Base-by-base conservation (phyloP, 2,329 filamentous ascomycete species). In the Phialocephala sp. region DNA sequence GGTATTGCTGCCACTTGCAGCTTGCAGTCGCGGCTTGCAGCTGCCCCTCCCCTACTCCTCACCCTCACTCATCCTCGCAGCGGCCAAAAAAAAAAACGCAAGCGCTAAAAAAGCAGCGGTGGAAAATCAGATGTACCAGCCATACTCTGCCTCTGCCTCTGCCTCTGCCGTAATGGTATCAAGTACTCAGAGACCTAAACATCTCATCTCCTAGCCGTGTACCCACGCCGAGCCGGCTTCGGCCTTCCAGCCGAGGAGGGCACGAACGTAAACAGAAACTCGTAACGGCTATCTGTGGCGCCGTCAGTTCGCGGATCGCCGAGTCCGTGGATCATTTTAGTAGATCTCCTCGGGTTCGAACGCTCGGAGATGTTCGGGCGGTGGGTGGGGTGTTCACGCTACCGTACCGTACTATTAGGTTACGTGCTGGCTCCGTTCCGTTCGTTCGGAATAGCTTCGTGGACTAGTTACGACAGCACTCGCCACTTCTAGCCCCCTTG, bases 401-500 rank as follows among this genome's bases (percentile, higher is more conserved):
- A 32, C 27, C 6, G 27, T n/a, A n/a, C n/a, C n/a, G n/a, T n/a
- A 32, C 27, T n/a, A n/a, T n/a, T n/a, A 47, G 15, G 32, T 24
- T 14, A 6, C 24, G 27, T 39, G n/a, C 8, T 14, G 14, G 11
- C 5, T 41, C 4, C 11, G 15, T 18, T n/a, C 41, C 14, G n/a
- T 43, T 14, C 15, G 41, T 2, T 18, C 14, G 15, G n/a, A 43
- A 15, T n/a, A 43, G n/a, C 12, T 24, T 50, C 45, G 50, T 35
- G 11, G 12, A 4, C 52, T 18, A 60, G 12, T 63, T 62, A 67
- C 58, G 45, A 70, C 62, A 43, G 58, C 64, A 69, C 66, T 71
- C 67, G 69, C 69, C 69, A 71, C 69, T 63, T 50, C 66, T 69
- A 68, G 41, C 58, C 54, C 24, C 1, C 32, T 64, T n/a, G n/a